Evolutionary conservation across 768 basidiomycete genomes (phyloP).

Genomic region (Favolaschia claudopus): DNA sequence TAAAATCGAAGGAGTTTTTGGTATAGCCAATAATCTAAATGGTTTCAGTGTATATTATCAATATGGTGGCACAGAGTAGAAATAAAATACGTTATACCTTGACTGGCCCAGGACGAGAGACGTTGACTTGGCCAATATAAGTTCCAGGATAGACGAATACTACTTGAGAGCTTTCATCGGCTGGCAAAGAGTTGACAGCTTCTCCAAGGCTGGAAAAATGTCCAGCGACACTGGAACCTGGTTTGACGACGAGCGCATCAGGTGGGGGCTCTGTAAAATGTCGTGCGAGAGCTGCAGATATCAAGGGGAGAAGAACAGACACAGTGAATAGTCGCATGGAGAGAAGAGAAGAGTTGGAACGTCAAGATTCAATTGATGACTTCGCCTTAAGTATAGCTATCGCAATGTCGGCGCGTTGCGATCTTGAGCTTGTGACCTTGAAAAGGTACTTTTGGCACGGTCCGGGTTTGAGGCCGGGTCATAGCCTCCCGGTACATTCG

Average conservation of each 20-base stretch:
- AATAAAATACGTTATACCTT: constrained; percentile 15
- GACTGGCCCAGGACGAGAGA: constrained; percentile 34
- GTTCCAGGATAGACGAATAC: constrained; percentile 39
- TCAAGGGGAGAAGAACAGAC: background rate
- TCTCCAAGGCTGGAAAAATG: constrained; percentile 30
- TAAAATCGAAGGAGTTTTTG: constrained; percentile 11
- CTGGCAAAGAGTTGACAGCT: constrained; percentile 33
- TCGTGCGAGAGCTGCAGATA: background rate
- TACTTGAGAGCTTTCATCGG: constrained; percentile 26
- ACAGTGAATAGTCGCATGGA: background rate
- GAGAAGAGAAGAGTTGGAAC: background rate
- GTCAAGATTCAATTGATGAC: background rate
- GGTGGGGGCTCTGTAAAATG: constrained; percentile 24
- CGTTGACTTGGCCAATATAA: constrained; percentile 34
- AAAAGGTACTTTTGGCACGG: no score
- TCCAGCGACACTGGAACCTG: constrained; percentile 17
- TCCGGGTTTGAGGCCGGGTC: no score
- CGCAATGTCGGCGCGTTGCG: background rate
- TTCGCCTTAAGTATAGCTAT: background rate
- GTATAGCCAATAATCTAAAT: constrained; percentile 32
- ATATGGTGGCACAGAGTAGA: background rate
- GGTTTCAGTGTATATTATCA: background rate
- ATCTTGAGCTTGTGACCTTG: constrained; percentile 13
- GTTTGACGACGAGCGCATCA: constrained; percentile 32
- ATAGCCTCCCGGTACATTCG: no score